Conservation (phyloP, 208 protist genomes). For the Trypanosoma caninum region DNA sequence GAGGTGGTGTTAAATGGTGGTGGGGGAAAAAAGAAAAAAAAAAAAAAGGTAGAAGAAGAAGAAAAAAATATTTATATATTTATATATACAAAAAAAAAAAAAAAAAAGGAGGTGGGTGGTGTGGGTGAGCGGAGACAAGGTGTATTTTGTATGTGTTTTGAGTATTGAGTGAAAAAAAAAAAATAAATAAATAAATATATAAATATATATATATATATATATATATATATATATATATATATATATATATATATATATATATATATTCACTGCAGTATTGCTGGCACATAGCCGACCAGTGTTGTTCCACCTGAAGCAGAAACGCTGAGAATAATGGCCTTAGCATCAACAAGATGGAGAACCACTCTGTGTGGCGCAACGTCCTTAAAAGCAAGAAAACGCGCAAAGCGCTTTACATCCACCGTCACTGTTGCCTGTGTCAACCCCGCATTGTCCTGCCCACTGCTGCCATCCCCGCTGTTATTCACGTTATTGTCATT, state of each 20-base stretch:
- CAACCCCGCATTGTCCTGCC: not conserved
- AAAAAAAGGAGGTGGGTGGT: no score
- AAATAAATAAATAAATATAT: slow-evolving; percentile 1
- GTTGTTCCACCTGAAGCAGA: slow-evolving; percentile 36
- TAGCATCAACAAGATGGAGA: slow-evolving; percentile 52
- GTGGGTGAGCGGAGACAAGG: no score
- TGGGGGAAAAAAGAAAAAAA: no score
- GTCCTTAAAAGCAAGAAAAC: slow-evolving; percentile 68
- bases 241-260: not conserved
- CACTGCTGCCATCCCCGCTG: not conserved
- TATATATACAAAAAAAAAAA: no score
- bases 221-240: not conserved
- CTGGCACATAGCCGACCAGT: slow-evolving; percentile 81
- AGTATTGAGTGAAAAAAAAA: no score
- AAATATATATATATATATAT: not conserved
- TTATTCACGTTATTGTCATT: slow-evolving; percentile 6
- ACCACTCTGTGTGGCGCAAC: slow-evolving; percentile 41
- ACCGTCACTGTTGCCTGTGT: slow-evolving; percentile 44
- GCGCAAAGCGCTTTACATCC: slow-evolving; percentile 58
- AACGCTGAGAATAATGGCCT: slow-evolving; percentile 63
- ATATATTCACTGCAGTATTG: slow-evolving; percentile 12
- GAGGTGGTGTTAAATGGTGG: no score
- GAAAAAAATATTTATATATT: no score
- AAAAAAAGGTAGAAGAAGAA: not conserved
- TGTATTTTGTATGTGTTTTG: no score